phyloP scores from a whole-genome alignment of 306 rosid genomes.

The Glycyrrhiza uralensis region DNA sequence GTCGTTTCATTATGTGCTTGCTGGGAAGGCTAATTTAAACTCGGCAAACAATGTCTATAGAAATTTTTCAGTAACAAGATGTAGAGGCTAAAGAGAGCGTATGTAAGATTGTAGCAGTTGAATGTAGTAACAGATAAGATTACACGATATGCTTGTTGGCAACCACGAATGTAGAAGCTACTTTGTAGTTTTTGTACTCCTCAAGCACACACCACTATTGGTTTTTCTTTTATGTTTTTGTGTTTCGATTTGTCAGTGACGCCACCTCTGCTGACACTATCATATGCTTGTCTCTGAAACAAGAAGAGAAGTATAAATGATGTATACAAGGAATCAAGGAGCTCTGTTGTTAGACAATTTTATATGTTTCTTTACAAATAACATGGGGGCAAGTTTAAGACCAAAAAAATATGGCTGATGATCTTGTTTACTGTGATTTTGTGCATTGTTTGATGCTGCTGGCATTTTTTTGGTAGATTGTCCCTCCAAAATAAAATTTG shows the following conservation, averaged over 20 bases:
- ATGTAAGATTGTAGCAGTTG: background rate
- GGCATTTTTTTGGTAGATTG: background rate
- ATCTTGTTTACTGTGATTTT: conserved; percentile 17
- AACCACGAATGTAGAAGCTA: background rate
- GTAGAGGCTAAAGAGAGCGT: background rate
- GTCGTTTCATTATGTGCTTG: background rate
- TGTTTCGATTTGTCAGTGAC: background rate
- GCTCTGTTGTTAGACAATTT: background rate
- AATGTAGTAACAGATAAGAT: background rate
- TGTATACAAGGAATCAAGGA: background rate
- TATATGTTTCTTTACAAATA: background rate
- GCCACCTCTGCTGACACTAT: background rate
- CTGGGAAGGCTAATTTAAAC: background rate
- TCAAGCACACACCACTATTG: background rate
- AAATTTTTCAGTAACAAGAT: background rate
- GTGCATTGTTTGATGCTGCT: background rate
- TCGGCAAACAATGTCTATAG: background rate
- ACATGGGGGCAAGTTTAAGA: background rate
- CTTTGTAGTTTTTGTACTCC: background rate
- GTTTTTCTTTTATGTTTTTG: background rate
- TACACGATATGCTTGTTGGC: background rate
- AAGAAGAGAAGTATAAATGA: background rate
- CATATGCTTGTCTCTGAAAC: background rate
- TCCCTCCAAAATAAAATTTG: background rate
- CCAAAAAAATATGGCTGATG: conserved; percentile 5